phyloP scores from a whole-genome alignment of 352 stramenopile species.

The Blastocystis sp. region DNA sequence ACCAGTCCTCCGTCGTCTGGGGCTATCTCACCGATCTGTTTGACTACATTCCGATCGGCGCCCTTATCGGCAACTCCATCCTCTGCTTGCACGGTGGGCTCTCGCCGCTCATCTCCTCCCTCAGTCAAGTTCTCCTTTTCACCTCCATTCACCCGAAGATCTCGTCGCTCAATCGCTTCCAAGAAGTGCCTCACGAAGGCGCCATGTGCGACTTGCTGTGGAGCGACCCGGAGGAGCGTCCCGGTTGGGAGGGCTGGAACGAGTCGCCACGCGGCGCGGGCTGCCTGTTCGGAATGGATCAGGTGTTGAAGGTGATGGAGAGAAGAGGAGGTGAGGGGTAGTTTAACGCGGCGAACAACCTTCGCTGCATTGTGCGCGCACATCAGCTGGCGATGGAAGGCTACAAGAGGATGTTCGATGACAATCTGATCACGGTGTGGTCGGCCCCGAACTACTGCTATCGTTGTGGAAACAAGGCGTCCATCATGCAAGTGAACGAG shows the following conservation, averaged over 20 bases:
- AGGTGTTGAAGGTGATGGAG: constrained; percentile 89
- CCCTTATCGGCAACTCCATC: constrained; percentile 98
- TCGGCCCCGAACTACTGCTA: constrained; percentile 90
- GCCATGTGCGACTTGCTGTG: constrained; percentile 97
- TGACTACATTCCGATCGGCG: constrained; percentile 94
- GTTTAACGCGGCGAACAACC: constrained; percentile 97
- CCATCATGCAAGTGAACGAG: constrained; percentile 74
- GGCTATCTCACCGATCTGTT: constrained; percentile 76
- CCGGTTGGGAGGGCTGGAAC: constrained; percentile 88
- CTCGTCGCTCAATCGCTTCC: constrained; percentile 87
- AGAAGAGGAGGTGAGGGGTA: constrained; percentile 80
- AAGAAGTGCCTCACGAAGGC: constrained; percentile 94
- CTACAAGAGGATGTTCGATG: constrained; percentile 87
- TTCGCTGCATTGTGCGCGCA: constrained; percentile 93
- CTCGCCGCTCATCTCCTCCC: constrained; percentile 79
- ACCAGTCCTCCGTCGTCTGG: constrained; percentile 83
- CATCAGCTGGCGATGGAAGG: constrained; percentile 93
- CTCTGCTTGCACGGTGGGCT: constrained; percentile 98
- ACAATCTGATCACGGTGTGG: constrained; percentile 86
- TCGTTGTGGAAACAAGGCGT: constrained; percentile 75
- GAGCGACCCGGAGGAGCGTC: constrained; percentile 90
- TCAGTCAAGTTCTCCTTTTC: constrained; percentile 78
- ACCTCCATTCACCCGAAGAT: constrained; percentile 69
- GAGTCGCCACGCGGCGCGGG: constrained; percentile 91
- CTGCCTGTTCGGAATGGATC: constrained; percentile 96